Base-by-base conservation (phyloP, 306 rosid genomes). In the Fagus crenata region DNA sequence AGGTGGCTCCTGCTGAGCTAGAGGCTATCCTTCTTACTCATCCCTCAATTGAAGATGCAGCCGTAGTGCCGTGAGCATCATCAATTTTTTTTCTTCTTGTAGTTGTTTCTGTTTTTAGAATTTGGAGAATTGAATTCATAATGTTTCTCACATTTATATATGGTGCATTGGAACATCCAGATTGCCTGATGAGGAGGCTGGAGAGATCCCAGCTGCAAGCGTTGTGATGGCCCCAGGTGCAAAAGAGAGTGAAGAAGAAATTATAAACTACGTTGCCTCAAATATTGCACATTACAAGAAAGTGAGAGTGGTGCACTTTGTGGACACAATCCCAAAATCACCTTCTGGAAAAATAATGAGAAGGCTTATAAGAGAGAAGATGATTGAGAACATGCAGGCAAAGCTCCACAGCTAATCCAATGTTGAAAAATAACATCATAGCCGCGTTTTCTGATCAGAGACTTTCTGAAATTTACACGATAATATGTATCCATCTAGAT, bases 1-100 rank as follows among this genome's bases (percentile, higher is more conserved):
- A 95, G 99, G 97, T 95, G 31, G 97, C 99, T 78, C 99, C 97
- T 17, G 97, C 96, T 37, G 97, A 95, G 80, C 84, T 95, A 53
- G 99, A 95, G 82, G 97, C 97, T 54, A 86, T 95, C 67, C 90
- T 95, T 82, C 84, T 95, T 2, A 67, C 86, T 70, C 97, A 92
- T 86, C 80, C 97, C 63, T 92, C 96, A 0, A 82, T 95, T 41
- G 93, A 92, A 85, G 97, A 95, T 69, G 99, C 86, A 15, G 99
- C 97, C 13, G 97, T 95, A n/a, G 96, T 95, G 71, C 90, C 97
- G 97, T 92, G 87, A 86, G 92, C 59, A 77, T 36, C 67, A 11
- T 17, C 46, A 37, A 69, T 32, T 32, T 36, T 42, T 53, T 43
- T 74, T 56, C 28, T 11, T 7, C 17, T 56, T 79, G 33, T 36